Evolutionary conservation across 106 monocot species (phyloP).

Genomic region (Acorus gramineus): DNA sequence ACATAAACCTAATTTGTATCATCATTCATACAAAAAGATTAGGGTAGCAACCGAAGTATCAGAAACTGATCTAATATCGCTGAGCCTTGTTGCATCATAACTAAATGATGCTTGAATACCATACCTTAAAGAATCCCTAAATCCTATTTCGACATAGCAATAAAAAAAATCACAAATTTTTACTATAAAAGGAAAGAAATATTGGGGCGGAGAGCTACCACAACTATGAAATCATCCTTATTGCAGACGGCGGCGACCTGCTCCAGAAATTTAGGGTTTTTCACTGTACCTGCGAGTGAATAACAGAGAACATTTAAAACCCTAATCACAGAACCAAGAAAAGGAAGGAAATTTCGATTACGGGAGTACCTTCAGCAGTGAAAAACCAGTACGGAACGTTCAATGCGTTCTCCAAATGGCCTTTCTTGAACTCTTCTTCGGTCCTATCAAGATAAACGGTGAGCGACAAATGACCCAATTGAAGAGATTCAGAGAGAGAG

Average conservation of each 20-base stretch:
- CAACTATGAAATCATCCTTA: slow-evolving; percentile 58
- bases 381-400: slow-evolving; percentile 72
- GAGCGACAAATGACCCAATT: not conserved
- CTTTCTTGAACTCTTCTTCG: slow-evolving; percentile 52
- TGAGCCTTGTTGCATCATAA: too few species aligned
- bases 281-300: slow-evolving; percentile 40
- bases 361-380: slow-evolving; percentile 40
- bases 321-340: not conserved
- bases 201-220: slow-evolving; percentile 26
- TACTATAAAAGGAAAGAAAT: too few species aligned
- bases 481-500: not conserved
- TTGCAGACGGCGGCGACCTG: slow-evolving; percentile 33
- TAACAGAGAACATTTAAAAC: not conserved
- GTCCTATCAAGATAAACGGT: slow-evolving; percentile 26
- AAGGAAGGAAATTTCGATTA: too few species aligned
- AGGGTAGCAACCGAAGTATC: too few species aligned
- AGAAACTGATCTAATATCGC: too few species aligned
- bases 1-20: too few species aligned
- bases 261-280: slow-evolving; percentile 55
- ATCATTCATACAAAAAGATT: too few species aligned
- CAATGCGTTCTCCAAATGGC: slow-evolving; percentile 40
- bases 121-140: too few species aligned
- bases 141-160: too few species aligned
- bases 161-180: too few species aligned
- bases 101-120: too few species aligned